phyloP scores from a whole-genome alignment of 2,329 filamentous ascomycete species.

The Penicillium digitatum region DNA sequence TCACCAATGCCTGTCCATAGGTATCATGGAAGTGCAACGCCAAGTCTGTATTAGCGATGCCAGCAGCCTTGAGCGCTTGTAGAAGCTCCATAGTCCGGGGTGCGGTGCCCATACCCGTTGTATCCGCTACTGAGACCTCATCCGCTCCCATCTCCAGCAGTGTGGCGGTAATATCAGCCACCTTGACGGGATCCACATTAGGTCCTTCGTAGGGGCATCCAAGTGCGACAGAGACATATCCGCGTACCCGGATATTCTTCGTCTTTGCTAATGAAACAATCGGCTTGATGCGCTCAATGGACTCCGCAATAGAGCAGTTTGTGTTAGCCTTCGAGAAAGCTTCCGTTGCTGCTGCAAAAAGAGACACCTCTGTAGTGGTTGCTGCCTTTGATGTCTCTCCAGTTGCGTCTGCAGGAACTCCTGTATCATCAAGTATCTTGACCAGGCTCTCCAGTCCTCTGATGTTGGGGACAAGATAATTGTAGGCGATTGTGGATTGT shows the following conservation, averaged over 20 bases:
- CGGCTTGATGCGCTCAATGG: conserved; percentile 55
- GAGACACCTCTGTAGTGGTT: conserved; percentile 54
- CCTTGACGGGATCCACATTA: conserved; percentile 55
- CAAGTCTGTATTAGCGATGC: conserved; percentile 56
- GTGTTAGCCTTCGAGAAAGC: conserved; percentile 63
- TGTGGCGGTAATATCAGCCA: conserved; percentile 58
- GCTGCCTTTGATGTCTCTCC: conserved; percentile 27
- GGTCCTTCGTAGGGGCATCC: conserved; percentile 65
- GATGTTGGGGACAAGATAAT: conserved; percentile 63
- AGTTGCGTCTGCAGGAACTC: conserved; percentile 30
- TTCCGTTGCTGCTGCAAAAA: conserved; percentile 64
- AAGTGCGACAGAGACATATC: conserved; percentile 62
- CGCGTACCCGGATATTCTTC: conserved; percentile 56
- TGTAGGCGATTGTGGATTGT: conserved; percentile 55
- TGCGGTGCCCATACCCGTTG: conserved; percentile 64
- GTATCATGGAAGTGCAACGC: conserved; percentile 66
- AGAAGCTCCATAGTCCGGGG: conserved; percentile 57
- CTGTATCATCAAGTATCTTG: conserved; percentile 48
- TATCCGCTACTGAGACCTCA: conserved; percentile 63
- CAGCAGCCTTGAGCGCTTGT: conserved; percentile 56
- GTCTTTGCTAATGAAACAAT: conserved; percentile 56
- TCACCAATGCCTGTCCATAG: conserved; percentile 62
- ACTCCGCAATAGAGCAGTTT: conserved; percentile 62
- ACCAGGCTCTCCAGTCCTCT: conserved; percentile 59
- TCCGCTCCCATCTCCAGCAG: conserved; percentile 63